Percentiles rank a stretch among this genome's conserved stretches.
Conservation (phyloP, 345 rosid species). For the Lepidium sativum region DNA sequence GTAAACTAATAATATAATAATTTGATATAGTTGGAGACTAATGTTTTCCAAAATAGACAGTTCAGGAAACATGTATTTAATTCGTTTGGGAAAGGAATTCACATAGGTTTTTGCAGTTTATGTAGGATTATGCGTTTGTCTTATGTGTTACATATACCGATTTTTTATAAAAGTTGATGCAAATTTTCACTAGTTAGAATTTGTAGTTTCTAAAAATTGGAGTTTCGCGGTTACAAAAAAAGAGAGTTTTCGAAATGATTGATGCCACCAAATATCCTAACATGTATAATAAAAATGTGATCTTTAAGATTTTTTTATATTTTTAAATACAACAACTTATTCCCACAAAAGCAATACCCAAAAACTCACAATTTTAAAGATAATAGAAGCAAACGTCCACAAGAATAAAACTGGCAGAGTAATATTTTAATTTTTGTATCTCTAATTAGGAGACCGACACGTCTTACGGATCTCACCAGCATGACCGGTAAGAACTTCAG, state of each 20-base stretch:
- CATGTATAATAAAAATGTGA: background rate
- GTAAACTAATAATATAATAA: background rate
- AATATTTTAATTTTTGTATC: background rate
- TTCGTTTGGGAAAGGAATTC: no score
- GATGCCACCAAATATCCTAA: background rate
- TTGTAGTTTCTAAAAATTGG: no score
- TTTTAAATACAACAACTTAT: background rate
- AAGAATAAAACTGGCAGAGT: background rate
- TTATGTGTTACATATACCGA: no score
- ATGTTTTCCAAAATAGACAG: no score
- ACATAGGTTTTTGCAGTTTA: no score
- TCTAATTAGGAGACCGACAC: conserved; percentile 35
- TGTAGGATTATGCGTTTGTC: no score
- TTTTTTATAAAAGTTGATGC: no score
- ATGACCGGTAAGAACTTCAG: conserved; percentile 32
- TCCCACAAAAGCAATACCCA: background rate
- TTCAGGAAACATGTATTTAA: no score
- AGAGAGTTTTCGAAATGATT: background rate
- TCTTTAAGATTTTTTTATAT: background rate
- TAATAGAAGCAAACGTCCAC: background rate
- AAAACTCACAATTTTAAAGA: background rate
- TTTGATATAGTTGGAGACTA: background rate
- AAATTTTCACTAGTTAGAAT: no score
- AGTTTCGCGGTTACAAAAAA: no score
- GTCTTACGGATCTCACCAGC: conserved; percentile 50